Evolutionary conservation across 1,284 basidiomycete genomes (phyloP).

Genomic region (Vanrija humicola): DNA sequence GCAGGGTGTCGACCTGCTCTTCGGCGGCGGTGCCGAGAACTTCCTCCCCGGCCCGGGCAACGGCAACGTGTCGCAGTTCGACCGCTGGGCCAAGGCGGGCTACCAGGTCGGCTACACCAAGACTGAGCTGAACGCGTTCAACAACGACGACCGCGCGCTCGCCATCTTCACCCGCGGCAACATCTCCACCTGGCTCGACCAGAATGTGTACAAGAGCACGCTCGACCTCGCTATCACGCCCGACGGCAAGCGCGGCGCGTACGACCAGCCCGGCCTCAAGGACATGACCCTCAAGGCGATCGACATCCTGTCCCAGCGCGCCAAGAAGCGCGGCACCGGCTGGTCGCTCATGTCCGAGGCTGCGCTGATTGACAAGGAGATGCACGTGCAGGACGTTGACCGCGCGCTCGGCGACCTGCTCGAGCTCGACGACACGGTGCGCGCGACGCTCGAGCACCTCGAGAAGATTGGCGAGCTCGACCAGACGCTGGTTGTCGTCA

Average conservation of each 20-base stretch:
- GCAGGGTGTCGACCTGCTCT: conserved; percentile 44
- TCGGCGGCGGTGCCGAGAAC: conserved; percentile 49
- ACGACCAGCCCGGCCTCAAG: conserved; percentile 49
- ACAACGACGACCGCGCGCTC: conserved; percentile 44
- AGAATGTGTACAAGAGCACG: conserved; percentile 46
- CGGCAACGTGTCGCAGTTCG: conserved; percentile 46
- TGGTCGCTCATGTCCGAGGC: conserved; percentile 52
- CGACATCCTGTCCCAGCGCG: conserved; percentile 45
- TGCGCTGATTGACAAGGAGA: conserved; percentile 50
- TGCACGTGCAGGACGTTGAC: conserved; percentile 49
- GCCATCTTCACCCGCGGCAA: conserved; percentile 48
- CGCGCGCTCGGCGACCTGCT: conserved; percentile 51
- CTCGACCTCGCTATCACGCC: conserved; percentile 35
- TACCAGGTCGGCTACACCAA: conserved; percentile 49
- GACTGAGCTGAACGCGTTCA: conserved; percentile 40
- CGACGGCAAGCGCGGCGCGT: conserved; percentile 34
- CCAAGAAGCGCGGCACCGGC: conserved; percentile 43
- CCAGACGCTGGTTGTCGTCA: conserved; percentile 50
- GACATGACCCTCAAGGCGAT: conserved; percentile 52
- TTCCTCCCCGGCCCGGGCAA: conserved; percentile 40
- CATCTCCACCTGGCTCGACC: conserved; percentile 50
- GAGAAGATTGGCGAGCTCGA: conserved; percentile 48
- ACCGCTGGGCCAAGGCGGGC: conserved; percentile 41
- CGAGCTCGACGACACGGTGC: conserved; percentile 51
- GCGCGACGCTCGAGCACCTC: conserved; percentile 46